These are phyloP conservation scores for Fusarium goolgardi DNA, from an alignment of 2,329 filamentous ascomycete species.

Conservation along the genomic window DNA sequence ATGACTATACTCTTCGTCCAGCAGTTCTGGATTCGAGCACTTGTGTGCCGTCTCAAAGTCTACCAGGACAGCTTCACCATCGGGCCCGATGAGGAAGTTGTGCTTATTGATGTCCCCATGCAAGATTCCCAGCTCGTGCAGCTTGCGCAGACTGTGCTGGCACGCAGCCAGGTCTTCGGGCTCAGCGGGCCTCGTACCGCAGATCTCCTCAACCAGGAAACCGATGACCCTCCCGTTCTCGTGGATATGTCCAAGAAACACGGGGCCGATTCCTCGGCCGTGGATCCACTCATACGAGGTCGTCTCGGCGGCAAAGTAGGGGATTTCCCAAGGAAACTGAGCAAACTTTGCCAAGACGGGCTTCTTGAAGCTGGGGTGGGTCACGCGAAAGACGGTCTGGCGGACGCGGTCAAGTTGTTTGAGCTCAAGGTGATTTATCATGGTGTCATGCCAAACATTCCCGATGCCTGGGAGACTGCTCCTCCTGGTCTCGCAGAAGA, in stretches of 20 bases:
- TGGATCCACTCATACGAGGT: conserved; percentile 49
- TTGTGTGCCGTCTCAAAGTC: conserved; percentile 51
- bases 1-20: conserved; percentile 43
- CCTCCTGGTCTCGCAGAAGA: conserved; percentile 46
- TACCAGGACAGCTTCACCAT: conserved; percentile 45
- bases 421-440: conserved; percentile 53
- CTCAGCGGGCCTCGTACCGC: conserved; percentile 45
- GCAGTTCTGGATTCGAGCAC: conserved; percentile 35
- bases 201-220: conserved; percentile 45
- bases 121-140: conserved; percentile 50
- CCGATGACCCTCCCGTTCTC: conserved; percentile 49
- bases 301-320: conserved; percentile 50
- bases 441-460: conserved; percentile 51
- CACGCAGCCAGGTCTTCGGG: conserved; percentile 48
- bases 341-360: conserved; percentile 47
- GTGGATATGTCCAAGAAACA: conserved; percentile 49
- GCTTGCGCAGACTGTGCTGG: conserved; percentile 41
- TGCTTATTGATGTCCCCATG: conserved; percentile 52
- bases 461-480: conserved; percentile 49
- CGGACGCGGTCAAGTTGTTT: conserved; percentile 38
- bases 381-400: conserved; percentile 46
- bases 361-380: conserved; percentile 39
- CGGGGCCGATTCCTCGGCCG: conserved; percentile 46
- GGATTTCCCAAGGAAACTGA: conserved; percentile 48
- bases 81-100: conserved; percentile 50